Evolutionary conservation across 345 rosid genomes (phyloP).

Genomic region (Ceriops tagal): DNA sequence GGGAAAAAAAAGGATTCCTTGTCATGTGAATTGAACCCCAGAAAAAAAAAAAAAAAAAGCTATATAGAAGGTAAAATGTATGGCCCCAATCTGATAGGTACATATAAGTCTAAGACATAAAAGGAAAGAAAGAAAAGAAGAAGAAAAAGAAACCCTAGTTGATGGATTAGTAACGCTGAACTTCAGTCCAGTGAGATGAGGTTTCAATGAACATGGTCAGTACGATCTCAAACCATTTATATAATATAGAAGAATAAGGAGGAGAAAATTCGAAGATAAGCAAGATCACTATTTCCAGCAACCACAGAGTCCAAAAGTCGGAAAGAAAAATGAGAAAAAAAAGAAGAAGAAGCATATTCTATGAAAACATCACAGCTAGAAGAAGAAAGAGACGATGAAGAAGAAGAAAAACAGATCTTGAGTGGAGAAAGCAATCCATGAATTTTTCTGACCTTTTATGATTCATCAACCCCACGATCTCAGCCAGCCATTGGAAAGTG

Average conservation of each 20-base stretch:
- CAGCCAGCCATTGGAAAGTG: not conserved
- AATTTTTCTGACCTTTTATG: conserved; percentile 23
- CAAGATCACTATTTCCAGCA: conserved; percentile 28
- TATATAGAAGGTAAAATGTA: no score
- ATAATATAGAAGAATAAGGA: conserved; percentile 8
- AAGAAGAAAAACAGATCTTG: not conserved
- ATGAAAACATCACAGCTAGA: conserved; percentile 7
- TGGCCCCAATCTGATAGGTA: no score
- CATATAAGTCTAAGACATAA: no score
- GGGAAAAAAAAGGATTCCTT: not conserved
- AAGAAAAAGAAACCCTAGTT: conserved; percentile 15
- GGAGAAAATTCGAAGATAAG: conserved; percentile 23
- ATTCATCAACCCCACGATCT: not conserved
- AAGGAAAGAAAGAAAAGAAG: not conserved
- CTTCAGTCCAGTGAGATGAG: not conserved
- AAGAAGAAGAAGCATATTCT: conserved; percentile 9
- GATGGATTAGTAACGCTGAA: not conserved
- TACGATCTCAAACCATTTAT: conserved; percentile 19
- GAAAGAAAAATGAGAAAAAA: not conserved
- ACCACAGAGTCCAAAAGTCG: conserved; percentile 18
- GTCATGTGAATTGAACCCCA: not conserved
- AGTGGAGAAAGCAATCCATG: conserved; percentile 8
- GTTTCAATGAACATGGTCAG: not conserved
- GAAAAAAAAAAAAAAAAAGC: not conserved
- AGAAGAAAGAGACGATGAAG: conserved; percentile 1